phyloP scores from a whole-genome alignment of 1,284 basidiomycete genomes.

The Ustilago tritici region DNA sequence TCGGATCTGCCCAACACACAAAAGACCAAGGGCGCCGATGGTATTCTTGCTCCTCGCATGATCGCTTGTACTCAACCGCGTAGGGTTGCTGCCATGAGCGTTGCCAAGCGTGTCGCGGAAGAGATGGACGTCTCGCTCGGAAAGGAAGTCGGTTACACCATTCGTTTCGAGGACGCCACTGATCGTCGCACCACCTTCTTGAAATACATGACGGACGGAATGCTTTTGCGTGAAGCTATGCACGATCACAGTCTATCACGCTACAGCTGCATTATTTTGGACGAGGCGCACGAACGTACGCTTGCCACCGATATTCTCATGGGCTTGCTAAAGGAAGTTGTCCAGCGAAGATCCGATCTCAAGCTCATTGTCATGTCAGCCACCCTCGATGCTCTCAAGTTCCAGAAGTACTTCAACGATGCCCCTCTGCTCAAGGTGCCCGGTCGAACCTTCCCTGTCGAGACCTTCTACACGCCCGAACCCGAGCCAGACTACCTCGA shows the following conservation, averaged over 20 bases:
- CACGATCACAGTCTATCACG: conserved; percentile 88
- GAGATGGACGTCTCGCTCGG: conserved; percentile 97
- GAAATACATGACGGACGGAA: conserved; percentile 97
- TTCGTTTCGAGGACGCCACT: conserved; percentile 99
- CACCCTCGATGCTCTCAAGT: conserved; percentile 95
- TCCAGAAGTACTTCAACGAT: conserved; percentile 92
- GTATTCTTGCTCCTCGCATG: conserved; percentile 79
- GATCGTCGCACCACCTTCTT: conserved; percentile 60
- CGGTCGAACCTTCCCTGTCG: conserved; percentile 94
- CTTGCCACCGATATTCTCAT: conserved; percentile 98
- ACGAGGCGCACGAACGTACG: conserved; percentile 98
- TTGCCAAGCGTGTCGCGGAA: conserved; percentile 97
- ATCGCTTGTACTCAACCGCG: conserved; percentile 98
- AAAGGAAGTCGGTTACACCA: conserved; percentile 95
- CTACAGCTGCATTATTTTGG: conserved; percentile 97
- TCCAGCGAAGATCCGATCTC: conserved; percentile 84
- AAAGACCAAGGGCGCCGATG: conserved; percentile 59
- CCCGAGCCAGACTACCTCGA: conserved; percentile 97
- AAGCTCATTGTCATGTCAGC: conserved; percentile 99
- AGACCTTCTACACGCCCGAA: conserved; percentile 93
- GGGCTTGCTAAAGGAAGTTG: conserved; percentile 84
- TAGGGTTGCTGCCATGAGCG: conserved; percentile 96
- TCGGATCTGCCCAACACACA: conserved; percentile 85
- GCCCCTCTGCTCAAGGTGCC: conserved; percentile 96
- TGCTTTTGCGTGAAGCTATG: conserved; percentile 94